Percentiles rank a stretch among this genome's conserved stretches.
These are phyloP conservation scores for Stentor roeselii DNA, from an alignment of 73 alveolate species.

Conservation along the genomic window DNA sequence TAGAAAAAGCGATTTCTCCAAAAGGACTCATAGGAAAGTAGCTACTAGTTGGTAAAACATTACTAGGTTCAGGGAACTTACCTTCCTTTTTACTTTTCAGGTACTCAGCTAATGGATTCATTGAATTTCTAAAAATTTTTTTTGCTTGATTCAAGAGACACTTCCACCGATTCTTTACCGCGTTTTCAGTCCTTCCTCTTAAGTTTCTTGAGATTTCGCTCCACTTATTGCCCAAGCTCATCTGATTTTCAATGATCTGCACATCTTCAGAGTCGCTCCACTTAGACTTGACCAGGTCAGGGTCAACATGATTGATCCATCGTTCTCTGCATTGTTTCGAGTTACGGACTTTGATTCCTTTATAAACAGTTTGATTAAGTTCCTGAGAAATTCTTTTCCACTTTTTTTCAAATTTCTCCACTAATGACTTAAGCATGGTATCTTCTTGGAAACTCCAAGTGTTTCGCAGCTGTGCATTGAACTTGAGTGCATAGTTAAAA, in stretches of 20 bases:
- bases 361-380: not conserved
- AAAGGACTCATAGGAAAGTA: not conserved
- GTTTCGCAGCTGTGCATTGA: not conserved
- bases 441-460: not conserved
- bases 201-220: conserved; percentile 68
- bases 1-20: not conserved
- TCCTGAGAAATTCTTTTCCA: not conserved
- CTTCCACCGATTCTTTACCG: conserved; percentile 78
- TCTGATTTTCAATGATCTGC: conserved; percentile 61
- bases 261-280: conserved; percentile 83
- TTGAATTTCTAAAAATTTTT: not conserved
- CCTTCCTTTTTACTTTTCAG: not conserved
- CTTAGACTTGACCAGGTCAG: conserved; percentile 66
- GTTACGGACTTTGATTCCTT: not conserved
- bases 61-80: not conserved
- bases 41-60: too few relatives aligned
- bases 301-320: conserved; percentile 87
- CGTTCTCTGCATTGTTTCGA: conserved; percentile 89
- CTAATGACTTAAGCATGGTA: not conserved
- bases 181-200: conserved; percentile 87
- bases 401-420: not conserved
- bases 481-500: not conserved
- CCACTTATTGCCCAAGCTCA: conserved; percentile 87
- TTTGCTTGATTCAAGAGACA: not conserved
- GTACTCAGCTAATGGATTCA: not conserved